Evolutionary conservation across 2,329 filamentous ascomycete genomes (phyloP), one percentile per base, ranked within the genome.

Genomic region (Lithohypha guttulata): DNA sequence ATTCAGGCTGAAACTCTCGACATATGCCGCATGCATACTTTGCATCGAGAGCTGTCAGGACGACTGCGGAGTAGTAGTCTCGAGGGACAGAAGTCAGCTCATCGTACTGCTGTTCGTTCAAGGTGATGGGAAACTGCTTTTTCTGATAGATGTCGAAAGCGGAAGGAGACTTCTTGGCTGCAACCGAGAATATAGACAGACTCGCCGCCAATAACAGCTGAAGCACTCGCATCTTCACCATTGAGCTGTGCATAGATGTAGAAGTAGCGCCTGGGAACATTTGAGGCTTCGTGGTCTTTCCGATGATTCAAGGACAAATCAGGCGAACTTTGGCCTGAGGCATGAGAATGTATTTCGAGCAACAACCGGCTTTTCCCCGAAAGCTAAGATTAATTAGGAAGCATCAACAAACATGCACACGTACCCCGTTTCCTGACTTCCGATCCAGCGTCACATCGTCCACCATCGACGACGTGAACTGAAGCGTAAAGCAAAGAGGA

Each of bases 1-100:
- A 98, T 63, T 98, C 91, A 1, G 87, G 81, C 59, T 94, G 83
- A 60, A 98, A 94, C 38, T 93, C 84, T 37, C 77, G 74, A 61
- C 91, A 98, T 34, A 96, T 69, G 49, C 78, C 69, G 59, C 91
- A 98, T 44, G 82, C 84, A 57, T 84, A 95, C 42, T 84, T 76
- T 21, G 77, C 56, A 50, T 94, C 87, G 54, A 87, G 64, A 25
- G 91, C 91, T 1, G 91, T 98, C 49, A 98, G 67, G 10, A 98
- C 73, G 2, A 98, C 73, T 2, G 79, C 80, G 19, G 82, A 73
- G 26, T 78, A 78, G 60, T 95, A 93, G 62, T 98, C 83, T 50
- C 91, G 77, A 9, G 87, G 85, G 1, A 74, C 64, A 11, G 75
- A 65, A 2, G 84, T 93, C 50, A 96, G 65, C 49, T 82, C 73